These are phyloP conservation scores for Blastocystis sp. DNA, from an alignment of 352 stramenopile genomes.

Conservation along the genomic window DNA sequence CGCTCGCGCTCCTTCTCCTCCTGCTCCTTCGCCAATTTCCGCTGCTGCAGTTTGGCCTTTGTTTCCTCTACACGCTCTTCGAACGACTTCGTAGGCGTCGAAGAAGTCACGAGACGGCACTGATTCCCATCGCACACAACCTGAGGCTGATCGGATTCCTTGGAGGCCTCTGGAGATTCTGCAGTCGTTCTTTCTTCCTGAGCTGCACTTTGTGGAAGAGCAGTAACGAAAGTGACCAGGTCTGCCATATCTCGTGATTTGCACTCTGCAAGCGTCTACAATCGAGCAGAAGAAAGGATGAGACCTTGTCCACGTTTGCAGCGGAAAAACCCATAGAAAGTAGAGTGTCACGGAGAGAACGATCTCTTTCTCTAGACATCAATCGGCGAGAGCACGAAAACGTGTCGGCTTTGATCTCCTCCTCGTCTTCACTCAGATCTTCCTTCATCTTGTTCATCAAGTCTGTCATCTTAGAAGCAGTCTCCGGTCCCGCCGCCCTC, in stretches of 20 bases:
- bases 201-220: background rate
- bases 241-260: conserved; percentile 14
- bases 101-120: background rate
- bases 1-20: background rate
- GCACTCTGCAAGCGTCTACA: conserved; percentile 6
- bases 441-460: background rate
- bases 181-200: too few species aligned
- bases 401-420: background rate
- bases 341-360: background rate
- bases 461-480: background rate
- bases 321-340: conserved; percentile 36
- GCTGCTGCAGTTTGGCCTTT: background rate
- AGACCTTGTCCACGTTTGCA: background rate
- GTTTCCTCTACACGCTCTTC: background rate
- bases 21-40: background rate
- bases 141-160: background rate
- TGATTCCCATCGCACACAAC: conserved; percentile 19
- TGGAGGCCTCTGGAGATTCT: background rate
- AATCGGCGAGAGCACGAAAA: background rate
- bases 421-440: conserved; percentile 30
- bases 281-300: background rate
- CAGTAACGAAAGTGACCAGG: background rate
- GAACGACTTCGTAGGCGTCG: background rate
- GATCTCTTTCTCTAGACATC: background rate
- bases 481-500: background rate